phyloP scores from a whole-genome alignment of 2,329 filamentous ascomycete genomes.

The Diplodia mutila region DNA sequence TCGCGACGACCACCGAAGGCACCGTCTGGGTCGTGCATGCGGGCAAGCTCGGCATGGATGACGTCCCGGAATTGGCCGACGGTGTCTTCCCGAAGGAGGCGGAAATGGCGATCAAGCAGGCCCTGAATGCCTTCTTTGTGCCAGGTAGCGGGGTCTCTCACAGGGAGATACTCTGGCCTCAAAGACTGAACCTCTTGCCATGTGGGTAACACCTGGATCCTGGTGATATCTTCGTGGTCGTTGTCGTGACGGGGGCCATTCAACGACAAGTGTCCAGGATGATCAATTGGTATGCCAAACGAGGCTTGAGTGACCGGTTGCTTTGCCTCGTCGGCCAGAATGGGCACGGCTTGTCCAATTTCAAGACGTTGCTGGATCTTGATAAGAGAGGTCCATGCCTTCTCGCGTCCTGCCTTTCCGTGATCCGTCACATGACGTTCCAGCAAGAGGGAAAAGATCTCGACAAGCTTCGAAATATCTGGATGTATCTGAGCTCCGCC shows the following conservation, averaged over 20 bases:
- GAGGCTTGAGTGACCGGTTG: background rate
- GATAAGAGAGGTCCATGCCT: background rate
- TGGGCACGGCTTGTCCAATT: conserved; percentile 17
- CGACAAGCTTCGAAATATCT: conserved; percentile 27
- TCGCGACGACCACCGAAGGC: conserved; percentile 28
- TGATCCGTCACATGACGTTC: background rate
- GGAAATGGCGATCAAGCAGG: conserved; percentile 59
- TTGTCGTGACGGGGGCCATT: conserved; percentile 36
- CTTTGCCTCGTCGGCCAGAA: background rate
- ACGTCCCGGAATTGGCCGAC: conserved; percentile 57
- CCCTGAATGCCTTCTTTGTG: conserved; percentile 35
- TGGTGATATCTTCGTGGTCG: conserved; percentile 37
- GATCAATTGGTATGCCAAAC: conserved; percentile 24
- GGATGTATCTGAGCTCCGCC: conserved; percentile 33
- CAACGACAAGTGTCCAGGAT: conserved; percentile 33
- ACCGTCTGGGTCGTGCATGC: conserved; percentile 24
- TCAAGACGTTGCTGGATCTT: conserved; percentile 23
- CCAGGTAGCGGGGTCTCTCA: conserved; percentile 19
- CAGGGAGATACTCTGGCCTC: conserved; percentile 43
- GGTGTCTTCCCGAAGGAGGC: conserved; percentile 59
- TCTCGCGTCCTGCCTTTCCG: background rate
- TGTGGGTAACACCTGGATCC: conserved; percentile 40
- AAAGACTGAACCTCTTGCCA: conserved; percentile 42
- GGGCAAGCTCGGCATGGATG: background rate
- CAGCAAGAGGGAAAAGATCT: conserved; percentile 7